Percentiles rank a stretch among this genome's conserved stretches.
These are phyloP conservation scores for Monosporascus sp. DNA, from an alignment of 2,329 filamentous ascomycete genomes.

Conservation along the genomic window DNA sequence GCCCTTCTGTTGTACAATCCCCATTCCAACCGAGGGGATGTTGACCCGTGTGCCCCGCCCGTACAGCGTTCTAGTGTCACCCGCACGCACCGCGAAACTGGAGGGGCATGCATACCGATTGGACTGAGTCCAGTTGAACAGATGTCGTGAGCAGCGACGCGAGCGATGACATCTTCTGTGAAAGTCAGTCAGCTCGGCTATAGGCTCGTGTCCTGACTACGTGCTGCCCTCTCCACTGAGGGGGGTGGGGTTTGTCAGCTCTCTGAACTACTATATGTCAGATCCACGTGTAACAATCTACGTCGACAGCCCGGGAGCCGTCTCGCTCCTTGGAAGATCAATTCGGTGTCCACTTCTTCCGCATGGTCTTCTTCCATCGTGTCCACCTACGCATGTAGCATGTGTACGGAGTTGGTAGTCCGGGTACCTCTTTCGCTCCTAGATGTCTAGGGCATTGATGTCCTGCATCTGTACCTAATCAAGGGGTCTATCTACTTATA, in stretches of 20 bases:
- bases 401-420: too few relatives aligned
- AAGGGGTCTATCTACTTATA: not conserved
- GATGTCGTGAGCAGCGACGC: too few relatives aligned
- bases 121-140: too few relatives aligned
- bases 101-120: too few relatives aligned
- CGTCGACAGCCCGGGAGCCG: not conserved
- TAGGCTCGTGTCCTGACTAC: too few relatives aligned
- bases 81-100: too few relatives aligned
- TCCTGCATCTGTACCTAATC: slow-evolving; percentile 18
- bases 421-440: not conserved
- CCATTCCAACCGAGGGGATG: too few relatives aligned
- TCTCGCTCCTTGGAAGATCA: not conserved
- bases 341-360: not conserved
- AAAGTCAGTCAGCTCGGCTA: too few relatives aligned
- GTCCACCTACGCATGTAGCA: not conserved
- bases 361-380: not conserved
- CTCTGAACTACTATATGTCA: not conserved
- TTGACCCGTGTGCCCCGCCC: too few relatives aligned
- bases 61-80: too few relatives aligned
- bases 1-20: not conserved
- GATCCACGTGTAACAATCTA: not conserved
- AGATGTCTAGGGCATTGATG: slow-evolving; percentile 1
- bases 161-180: too few relatives aligned
- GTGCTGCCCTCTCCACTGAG: not conserved
- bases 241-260: not conserved